Conservation (phyloP, 805 yeast genomes). For the Cyberlindnera mississippiensis region DNA sequence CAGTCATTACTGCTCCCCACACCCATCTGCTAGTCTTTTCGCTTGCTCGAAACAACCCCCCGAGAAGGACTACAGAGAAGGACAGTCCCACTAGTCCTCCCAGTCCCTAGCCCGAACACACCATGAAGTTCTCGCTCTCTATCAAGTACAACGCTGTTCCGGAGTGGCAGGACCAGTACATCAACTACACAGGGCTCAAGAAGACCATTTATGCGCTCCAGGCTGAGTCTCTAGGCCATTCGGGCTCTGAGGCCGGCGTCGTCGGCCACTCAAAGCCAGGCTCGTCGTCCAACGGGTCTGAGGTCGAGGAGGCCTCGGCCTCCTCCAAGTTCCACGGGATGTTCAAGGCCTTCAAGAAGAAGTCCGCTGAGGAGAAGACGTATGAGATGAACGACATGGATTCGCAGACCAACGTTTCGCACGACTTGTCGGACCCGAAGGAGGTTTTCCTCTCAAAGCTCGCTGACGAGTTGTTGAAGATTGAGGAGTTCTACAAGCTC, state of each 20-base stretch:
- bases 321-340: background rate
- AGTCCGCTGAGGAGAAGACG: constrained; percentile 12
- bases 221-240: constrained; percentile 29
- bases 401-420: background rate
- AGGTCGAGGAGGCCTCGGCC: constrained; percentile 7
- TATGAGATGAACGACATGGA: constrained; percentile 27
- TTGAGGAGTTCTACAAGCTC: constrained; percentile 46
- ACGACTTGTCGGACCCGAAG: constrained; percentile 33
- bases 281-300: constrained; percentile 8
- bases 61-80: too few relatives aligned
- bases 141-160: constrained; percentile 70
- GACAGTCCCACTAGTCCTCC: too few relatives aligned
- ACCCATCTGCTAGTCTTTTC: too few relatives aligned
- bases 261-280: background rate
- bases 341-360: constrained; percentile 8
- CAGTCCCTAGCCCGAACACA: too few relatives aligned
- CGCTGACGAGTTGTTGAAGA: constrained; percentile 44
- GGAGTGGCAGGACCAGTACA: constrained; percentile 81
- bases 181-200: constrained; percentile 61
- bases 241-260: constrained; percentile 3
- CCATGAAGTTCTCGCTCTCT: constrained; percentile 69
- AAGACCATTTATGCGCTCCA: constrained; percentile 54
- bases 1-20: too few relatives aligned
- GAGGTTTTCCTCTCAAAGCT: constrained; percentile 45
- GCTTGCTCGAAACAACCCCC: too few relatives aligned